These are phyloP conservation scores for Pythium oligandrum DNA, from an alignment of 352 stramenopile species.

Conservation along the genomic window DNA sequence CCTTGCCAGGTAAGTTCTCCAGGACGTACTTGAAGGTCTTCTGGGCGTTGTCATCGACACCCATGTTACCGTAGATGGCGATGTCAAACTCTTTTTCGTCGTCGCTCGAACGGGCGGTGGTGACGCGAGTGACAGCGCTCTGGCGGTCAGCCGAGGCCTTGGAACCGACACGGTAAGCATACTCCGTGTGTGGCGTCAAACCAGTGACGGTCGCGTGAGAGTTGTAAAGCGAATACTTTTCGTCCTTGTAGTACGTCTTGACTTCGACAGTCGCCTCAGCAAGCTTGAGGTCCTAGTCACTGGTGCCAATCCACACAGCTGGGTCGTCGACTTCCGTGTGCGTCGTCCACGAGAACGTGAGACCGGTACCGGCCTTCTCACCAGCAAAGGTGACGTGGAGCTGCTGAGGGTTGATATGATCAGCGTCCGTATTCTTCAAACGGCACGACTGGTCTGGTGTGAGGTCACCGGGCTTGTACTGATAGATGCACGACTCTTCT, in stretches of 20 bases:
- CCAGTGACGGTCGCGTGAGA: constrained; percentile 37
- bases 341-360: constrained; percentile 45
- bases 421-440: constrained; percentile 2
- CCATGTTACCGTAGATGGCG: constrained; percentile 52
- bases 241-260: constrained; percentile 32
- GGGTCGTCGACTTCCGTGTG: constrained; percentile 22
- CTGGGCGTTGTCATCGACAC: constrained; percentile 32
- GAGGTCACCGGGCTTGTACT: constrained; percentile 16
- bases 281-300: constrained; percentile 11
- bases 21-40: constrained; percentile 5
- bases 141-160: constrained; percentile 1
- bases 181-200: constrained; percentile 28
- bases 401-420: constrained; percentile 24
- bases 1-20: constrained; percentile 5
- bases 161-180: constrained; percentile 31
- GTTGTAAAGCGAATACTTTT: constrained; percentile 39
- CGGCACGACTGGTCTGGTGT: constrained; percentile 16
- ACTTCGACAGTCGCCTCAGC: constrained; percentile 13
- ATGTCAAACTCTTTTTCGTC: constrained; percentile 37
- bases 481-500: constrained; percentile 2
- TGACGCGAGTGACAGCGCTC: constrained; percentile 25
- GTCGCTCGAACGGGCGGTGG: constrained; percentile 25
- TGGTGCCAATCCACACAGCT: constrained; percentile 32
- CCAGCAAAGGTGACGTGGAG: constrained; percentile 49
- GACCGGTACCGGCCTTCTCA: constrained; percentile 24